These are phyloP conservation scores for Geotrichum europaeum DNA, from an alignment of 1,139 yeast species.

Conservation along the genomic window DNA sequence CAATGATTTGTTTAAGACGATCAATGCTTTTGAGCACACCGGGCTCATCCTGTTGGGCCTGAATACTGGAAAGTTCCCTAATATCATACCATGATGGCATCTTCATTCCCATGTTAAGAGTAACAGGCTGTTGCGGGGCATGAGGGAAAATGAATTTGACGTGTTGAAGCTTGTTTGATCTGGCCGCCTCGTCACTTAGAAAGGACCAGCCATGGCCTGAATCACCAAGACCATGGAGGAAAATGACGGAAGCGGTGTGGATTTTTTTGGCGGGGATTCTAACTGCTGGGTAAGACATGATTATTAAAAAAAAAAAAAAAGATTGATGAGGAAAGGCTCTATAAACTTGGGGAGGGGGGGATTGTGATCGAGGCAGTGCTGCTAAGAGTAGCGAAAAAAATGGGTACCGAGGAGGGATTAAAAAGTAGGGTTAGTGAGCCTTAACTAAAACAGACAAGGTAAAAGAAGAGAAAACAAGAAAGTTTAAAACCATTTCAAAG, in stretches of 20 bases:
- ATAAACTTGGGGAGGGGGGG: not conserved
- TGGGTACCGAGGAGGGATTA: not conserved
- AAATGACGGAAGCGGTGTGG: constrained; percentile 63
- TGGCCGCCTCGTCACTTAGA: constrained; percentile 43
- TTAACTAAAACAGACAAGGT: not conserved
- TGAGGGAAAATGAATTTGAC: constrained; percentile 81
- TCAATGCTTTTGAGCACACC: constrained; percentile 61
- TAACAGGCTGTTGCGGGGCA: constrained; percentile 70
- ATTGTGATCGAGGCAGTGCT: not conserved
- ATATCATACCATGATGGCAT: constrained; percentile 94
- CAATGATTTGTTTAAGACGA: constrained; percentile 47
- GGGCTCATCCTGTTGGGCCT: constrained; percentile 47
- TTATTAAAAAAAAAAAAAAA: not conserved
- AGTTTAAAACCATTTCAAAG: no score
- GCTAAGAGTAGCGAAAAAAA: not conserved
- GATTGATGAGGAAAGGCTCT: no score
- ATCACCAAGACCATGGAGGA: constrained; percentile 91
- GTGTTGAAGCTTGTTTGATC: constrained; percentile 43
- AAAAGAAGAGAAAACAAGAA: not conserved
- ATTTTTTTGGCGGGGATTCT: constrained; percentile 23
- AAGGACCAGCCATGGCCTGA: constrained; percentile 86
- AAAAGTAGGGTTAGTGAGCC: not conserved
- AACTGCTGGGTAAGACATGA: constrained; percentile 21
- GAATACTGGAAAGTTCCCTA: constrained; percentile 46
- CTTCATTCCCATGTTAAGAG: constrained; percentile 56